Percentiles rank a stretch among this genome's conserved stretches.
Evolutionary conservation across 2,329 filamentous ascomycete species (phyloP).

Genomic region (Dryadomyces sulphureus): DNA sequence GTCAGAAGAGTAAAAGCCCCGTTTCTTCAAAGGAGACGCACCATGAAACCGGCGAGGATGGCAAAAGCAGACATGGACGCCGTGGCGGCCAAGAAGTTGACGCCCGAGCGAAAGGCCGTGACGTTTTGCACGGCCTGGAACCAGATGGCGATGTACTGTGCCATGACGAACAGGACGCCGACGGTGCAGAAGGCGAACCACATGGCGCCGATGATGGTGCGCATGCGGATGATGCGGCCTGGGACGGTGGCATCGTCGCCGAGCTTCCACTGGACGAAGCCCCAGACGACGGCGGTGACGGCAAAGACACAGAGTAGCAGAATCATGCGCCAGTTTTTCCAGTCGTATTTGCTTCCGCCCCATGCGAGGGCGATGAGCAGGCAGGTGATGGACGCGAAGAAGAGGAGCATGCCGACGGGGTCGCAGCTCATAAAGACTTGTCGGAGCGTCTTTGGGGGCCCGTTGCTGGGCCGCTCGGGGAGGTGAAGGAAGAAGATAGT

Average conservation of each 20-base stretch:
- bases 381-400: slow-evolving; percentile 21
- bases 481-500: slow-evolving; percentile 15
- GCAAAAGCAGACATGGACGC: slow-evolving; percentile 4
- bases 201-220: slow-evolving; percentile 12
- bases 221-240: slow-evolving; percentile 22
- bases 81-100: slow-evolving; percentile 11
- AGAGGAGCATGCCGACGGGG: slow-evolving; percentile 4
- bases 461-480: slow-evolving; percentile 7
- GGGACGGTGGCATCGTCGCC: slow-evolving; percentile 26
- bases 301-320: slow-evolving; percentile 21
- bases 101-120: slow-evolving; percentile 15
- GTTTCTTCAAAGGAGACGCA: neutral
- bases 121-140: slow-evolving; percentile 15
- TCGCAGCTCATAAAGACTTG: slow-evolving; percentile 3
- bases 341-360: slow-evolving; percentile 25
- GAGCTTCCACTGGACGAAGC: slow-evolving; percentile 20
- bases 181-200: slow-evolving; percentile 7
- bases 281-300: slow-evolving; percentile 19
- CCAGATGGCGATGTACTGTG: slow-evolving; percentile 15
- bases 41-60: slow-evolving; percentile 8
- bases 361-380: slow-evolving; percentile 33
- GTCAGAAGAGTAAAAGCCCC: neutral
- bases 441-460: neutral
- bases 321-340: slow-evolving; percentile 23
- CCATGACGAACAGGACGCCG: slow-evolving; percentile 3